Conservation (phyloP, 2,329 filamentous ascomycete species). For the Penicillium sp. region DNA sequence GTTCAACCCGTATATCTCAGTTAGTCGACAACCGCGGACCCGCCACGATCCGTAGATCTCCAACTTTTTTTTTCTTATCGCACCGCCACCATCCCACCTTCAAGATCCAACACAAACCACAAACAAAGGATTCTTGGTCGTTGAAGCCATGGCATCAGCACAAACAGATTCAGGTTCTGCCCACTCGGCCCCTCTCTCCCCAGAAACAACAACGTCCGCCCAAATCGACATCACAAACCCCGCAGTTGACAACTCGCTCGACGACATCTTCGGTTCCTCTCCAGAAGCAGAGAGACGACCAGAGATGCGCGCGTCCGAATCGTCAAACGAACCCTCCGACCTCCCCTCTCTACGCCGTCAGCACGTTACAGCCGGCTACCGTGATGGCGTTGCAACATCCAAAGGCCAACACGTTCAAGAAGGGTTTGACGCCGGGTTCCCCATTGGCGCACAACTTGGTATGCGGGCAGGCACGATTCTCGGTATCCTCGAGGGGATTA, state of each 20-base stretch:
- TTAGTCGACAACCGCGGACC: not conserved
- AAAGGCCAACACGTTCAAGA: slow-evolving; percentile 76
- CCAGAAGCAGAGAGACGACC: slow-evolving; percentile 23
- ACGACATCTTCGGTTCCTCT: slow-evolving; percentile 45
- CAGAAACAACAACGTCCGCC: slow-evolving; percentile 24
- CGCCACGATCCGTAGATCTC: not conserved
- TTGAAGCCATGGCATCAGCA: slow-evolving; percentile 11
- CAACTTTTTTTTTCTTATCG: slow-evolving; percentile 6
- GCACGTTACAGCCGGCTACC: slow-evolving; percentile 83
- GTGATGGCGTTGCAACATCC: slow-evolving; percentile 75
- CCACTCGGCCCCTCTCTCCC: slow-evolving; percentile 16
- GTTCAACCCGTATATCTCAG: no score
- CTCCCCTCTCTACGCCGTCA: slow-evolving; percentile 70
- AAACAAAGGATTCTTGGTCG: not conserved
- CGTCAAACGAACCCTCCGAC: slow-evolving; percentile 57
- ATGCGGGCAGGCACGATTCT: slow-evolving; percentile 70
- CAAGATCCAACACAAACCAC: not conserved
- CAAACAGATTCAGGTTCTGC: slow-evolving; percentile 17
- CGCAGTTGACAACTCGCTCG: slow-evolving; percentile 30
- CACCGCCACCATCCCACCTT: not conserved
- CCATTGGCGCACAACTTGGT: slow-evolving; percentile 78
- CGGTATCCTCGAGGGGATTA: slow-evolving; percentile 73
- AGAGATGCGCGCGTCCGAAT: not conserved
- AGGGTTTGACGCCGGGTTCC: slow-evolving; percentile 90
- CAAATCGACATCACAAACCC: slow-evolving; percentile 14